phyloP scores from a whole-genome alignment of 768 basidiomycete genomes.

The Candolleomyces aberdarensis region DNA sequence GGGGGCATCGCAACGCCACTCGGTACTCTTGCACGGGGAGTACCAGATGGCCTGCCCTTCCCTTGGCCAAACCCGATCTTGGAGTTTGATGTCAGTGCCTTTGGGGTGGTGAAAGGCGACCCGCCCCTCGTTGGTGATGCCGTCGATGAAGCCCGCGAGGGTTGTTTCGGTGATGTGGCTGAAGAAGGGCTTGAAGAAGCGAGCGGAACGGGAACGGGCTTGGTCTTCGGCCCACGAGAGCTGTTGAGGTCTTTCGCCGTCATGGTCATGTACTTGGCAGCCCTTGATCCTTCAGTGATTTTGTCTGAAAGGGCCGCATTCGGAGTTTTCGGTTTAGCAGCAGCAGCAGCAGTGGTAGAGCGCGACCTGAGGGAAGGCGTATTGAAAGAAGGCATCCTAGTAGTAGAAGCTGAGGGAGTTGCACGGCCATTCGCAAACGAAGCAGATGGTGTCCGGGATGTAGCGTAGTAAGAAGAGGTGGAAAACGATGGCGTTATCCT shows the following conservation, averaged over 20 bases:
- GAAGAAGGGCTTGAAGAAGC: neutral
- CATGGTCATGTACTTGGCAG: slow-evolving; percentile 80
- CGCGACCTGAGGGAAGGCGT: slow-evolving; percentile 34
- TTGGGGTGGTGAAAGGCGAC: slow-evolving; percentile 72
- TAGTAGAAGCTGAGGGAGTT: slow-evolving; percentile 42
- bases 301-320: slow-evolving; percentile 30
- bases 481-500: slow-evolving; percentile 48
- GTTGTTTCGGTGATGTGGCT: neutral
- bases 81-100: slow-evolving; percentile 37
- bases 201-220: neutral
- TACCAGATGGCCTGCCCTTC: slow-evolving; percentile 41
- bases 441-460: slow-evolving; percentile 18
- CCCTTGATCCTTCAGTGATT: slow-evolving; percentile 81
- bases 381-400: slow-evolving; percentile 35
- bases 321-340: slow-evolving; percentile 26
- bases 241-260: slow-evolving; percentile 73
- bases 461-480: neutral
- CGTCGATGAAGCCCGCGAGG: neutral
- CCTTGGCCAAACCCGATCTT: slow-evolving; percentile 14
- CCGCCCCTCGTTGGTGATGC: slow-evolving; percentile 44
- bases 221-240: neutral
- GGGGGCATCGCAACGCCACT: slow-evolving; percentile 82
- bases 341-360: slow-evolving; percentile 32
- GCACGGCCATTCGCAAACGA: slow-evolving; percentile 35
- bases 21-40: slow-evolving; percentile 64